Base-by-base conservation (phyloP, 2,329 filamentous ascomycete species). In the Onygena corvina region DNA sequence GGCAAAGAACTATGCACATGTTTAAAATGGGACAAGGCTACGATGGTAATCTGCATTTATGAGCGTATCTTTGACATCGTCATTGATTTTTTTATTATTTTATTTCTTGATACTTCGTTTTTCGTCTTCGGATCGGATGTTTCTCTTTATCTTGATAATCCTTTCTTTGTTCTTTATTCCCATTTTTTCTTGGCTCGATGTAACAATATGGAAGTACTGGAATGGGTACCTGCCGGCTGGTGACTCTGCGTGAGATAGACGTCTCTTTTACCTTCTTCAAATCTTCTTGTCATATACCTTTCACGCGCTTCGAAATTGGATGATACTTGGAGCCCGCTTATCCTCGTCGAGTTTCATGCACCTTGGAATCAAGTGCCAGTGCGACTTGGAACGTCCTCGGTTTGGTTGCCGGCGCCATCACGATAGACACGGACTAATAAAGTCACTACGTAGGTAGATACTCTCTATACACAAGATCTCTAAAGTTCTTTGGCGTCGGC, bases 1-100 rank as follows among this genome's bases (percentile, higher is more conserved):
- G 70, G 59, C 61, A 52, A 67, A 60, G 51, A 63, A 63, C 8
- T 6, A 42, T 27, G 38, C 38, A 11, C 20, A 42, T 25, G 38
- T 14, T 27, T 42, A 29, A 27, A 14, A 42, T 40, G 20, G 18
- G 38, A n/a, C 27, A 42, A 27, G 23, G 4, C 38, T 14, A 23
- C 38, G n/a, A 23, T 42, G 21, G 8, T 42, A 42, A 27, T 25
- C 16, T 42, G 38, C 38, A 42, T 42, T 42, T 14, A 42, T 42
- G 38, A 42, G 38, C 38, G 38, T 27, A 46, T 34, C 18, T 46
- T 31, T 34, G 30, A 33, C 16, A 20, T 46, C 5, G 4, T 14
- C 14, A 11, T 21, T 38, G 25, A 3, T 16, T n/a, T 12, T 23
- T 14, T 34, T 6, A 31, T 20, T 8, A 27, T 16, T 2, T 12